Evolutionary conservation across 1,284 basidiomycete genomes (phyloP).

Genomic region (Nidula niveotomentosa): DNA sequence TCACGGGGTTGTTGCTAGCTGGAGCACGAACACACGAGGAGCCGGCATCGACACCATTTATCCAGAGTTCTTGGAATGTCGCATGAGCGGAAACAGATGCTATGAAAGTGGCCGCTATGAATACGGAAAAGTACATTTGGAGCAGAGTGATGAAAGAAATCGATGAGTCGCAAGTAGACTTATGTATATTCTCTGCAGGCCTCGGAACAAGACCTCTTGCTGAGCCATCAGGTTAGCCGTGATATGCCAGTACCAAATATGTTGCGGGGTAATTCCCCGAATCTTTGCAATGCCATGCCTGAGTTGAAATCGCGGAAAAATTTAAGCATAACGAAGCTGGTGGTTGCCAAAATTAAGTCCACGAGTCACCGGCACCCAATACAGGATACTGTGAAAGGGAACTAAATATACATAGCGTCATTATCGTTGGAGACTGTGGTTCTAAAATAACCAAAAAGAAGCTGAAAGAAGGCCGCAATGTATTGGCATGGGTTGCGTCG

Average conservation of each 20-base stretch:
- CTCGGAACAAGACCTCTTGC: not conserved
- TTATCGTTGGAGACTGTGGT: too few species aligned
- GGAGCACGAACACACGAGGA: conserved; percentile 16
- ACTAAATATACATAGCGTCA: too few species aligned
- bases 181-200: not conserved
- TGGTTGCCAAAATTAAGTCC: too few species aligned
- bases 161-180: not conserved
- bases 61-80: not conserved
- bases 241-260: not conserved
- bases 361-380: too few species aligned
- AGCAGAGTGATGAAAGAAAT: not conserved
- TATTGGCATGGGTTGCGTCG: too few species aligned
- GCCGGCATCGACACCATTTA: not conserved
- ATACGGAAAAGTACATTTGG: not conserved
- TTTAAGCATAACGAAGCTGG: too few species aligned
- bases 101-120: not conserved
- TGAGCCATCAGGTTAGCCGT: not conserved
- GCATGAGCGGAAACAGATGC: not conserved
- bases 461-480: too few species aligned
- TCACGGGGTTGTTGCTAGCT: conserved; percentile 46
- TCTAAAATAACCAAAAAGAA: too few species aligned
- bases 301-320: too few species aligned
- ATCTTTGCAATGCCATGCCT: not conserved
- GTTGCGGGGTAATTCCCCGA: not conserved
- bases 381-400: too few species aligned